A percentile compares a stretch with the other conserved stretches of the same genome.
These are phyloP conservation scores for Penicillium diatomitis DNA, from an alignment of 495 filamentous ascomycete species.

Conservation along the genomic window DNA sequence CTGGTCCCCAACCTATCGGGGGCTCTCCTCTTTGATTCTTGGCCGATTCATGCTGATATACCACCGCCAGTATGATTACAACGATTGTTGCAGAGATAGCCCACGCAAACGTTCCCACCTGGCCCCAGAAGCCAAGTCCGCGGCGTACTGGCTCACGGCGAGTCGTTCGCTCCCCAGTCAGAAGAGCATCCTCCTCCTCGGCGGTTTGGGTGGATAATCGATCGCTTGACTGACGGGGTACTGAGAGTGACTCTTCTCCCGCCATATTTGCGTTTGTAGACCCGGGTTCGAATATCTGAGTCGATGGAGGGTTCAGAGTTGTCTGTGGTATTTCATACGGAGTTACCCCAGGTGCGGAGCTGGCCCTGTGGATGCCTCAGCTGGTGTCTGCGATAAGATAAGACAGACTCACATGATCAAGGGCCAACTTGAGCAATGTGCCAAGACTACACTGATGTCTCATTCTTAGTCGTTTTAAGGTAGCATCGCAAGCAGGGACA, in stretches of 20 bases:
- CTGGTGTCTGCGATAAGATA: conserved; percentile 1
- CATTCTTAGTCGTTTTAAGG: no score
- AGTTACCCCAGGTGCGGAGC: no score
- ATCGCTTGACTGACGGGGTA: conserved; percentile 36
- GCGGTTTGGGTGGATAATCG: conserved; percentile 35
- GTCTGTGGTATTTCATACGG: no score
- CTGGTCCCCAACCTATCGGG: conserved; percentile 26
- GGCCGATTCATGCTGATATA: conserved; percentile 56
- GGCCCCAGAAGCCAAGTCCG: conserved; percentile 49
- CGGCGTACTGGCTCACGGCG: conserved; percentile 21
- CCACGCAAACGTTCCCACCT: conserved; percentile 75
- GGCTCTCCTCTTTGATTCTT: conserved; percentile 13
- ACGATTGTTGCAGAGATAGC: conserved; percentile 76
- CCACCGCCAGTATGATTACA: conserved; percentile 64
- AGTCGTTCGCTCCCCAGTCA: conserved; percentile 45
- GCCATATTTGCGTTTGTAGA: conserved; percentile 23
- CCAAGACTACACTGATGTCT: no score
- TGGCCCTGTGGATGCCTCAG: no score
- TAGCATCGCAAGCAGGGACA: no score
- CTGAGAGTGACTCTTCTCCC: conserved; percentile 36
- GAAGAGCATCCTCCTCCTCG: conserved; percentile 57
- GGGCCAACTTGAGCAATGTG: no score
- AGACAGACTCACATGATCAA: conserved; percentile 5
- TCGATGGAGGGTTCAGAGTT: neutral
- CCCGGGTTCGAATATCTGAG: neutral